Conservation (phyloP, 2,329 filamentous ascomycete genomes). For the Orbilia brochopaga region DNA sequence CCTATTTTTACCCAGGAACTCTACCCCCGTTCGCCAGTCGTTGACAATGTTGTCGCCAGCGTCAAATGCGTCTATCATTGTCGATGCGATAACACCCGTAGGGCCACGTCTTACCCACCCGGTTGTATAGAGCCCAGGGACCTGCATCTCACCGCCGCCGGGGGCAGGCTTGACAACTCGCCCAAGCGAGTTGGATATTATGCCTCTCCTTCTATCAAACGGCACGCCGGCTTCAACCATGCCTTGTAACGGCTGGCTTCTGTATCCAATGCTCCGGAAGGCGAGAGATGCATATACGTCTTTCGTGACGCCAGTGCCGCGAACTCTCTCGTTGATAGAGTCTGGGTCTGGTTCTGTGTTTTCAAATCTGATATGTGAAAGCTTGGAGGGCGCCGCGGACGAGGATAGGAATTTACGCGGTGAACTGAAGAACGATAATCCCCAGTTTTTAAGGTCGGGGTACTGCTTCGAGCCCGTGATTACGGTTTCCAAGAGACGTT, state of each 20-base stretch:
- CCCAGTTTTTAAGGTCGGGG: slow-evolving; percentile 70
- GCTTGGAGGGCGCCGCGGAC: slow-evolving; percentile 59
- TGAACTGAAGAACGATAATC: slow-evolving; percentile 81
- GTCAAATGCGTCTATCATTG: slow-evolving; percentile 91
- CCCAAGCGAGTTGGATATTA: slow-evolving; percentile 84
- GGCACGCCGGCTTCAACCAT: slow-evolving; percentile 75
- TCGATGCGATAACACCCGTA: slow-evolving; percentile 92
- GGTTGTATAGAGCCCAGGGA: slow-evolving; percentile 84
- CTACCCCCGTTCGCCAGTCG: slow-evolving; percentile 68
- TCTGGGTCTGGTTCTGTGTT: slow-evolving; percentile 65
- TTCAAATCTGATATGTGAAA: slow-evolving; percentile 73
- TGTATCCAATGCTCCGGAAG: slow-evolving; percentile 95
- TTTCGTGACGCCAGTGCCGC: slow-evolving; percentile 62
- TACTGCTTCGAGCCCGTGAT: slow-evolving; percentile 31
- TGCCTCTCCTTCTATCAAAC: slow-evolving; percentile 75
- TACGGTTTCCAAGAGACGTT: slow-evolving; percentile 64
- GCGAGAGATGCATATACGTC: slow-evolving; percentile 72
- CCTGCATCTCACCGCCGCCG: slow-evolving; percentile 60
- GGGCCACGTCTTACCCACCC: slow-evolving; percentile 97
- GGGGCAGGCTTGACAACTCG: slow-evolving; percentile 64
- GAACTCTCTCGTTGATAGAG: slow-evolving; percentile 62
- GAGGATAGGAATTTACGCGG: slow-evolving; percentile 71
- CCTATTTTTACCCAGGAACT: slow-evolving; percentile 54
- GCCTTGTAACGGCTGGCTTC: slow-evolving; percentile 76
- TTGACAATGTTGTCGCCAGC: slow-evolving; percentile 81